phyloP scores from a whole-genome alignment of 108 stramenopile species.

The Nitzschia sp. region DNA sequence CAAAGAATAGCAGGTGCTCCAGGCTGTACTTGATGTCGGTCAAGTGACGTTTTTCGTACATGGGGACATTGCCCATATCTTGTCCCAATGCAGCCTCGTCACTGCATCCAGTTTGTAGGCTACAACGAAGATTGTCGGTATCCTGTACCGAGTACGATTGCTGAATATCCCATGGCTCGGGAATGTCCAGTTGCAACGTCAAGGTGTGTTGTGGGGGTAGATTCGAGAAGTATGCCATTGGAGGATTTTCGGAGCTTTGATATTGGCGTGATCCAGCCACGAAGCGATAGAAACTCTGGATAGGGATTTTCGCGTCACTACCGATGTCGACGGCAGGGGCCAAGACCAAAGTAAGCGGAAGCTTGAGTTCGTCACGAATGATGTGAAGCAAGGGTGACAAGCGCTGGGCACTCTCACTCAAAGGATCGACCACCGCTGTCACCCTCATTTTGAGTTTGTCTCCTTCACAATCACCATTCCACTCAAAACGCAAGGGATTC shows the following conservation, averaged over 20 bases:
- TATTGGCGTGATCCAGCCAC: constrained; percentile 67
- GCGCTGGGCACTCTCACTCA: constrained; percentile 86
- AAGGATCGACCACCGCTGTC: constrained; percentile 83
- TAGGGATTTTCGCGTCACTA: constrained; percentile 70
- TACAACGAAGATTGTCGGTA: constrained; percentile 93
- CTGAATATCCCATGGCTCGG: constrained; percentile 96
- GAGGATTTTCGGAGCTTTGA: constrained; percentile 35
- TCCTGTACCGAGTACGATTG: constrained; percentile 83
- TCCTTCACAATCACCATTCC: constrained; percentile 43
- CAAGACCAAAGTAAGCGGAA: constrained; percentile 67
- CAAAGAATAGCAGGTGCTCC: constrained; percentile 84
- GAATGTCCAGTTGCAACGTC: constrained; percentile 93
- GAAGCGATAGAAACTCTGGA: constrained; percentile 93
- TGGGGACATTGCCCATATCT: neutral
- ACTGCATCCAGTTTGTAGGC: constrained; percentile 62
- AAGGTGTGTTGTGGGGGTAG: constrained; percentile 88
- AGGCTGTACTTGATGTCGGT: constrained; percentile 85
- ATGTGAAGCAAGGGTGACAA: constrained; percentile 72
- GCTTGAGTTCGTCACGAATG: constrained; percentile 75
- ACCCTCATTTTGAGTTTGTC: constrained; percentile 36
- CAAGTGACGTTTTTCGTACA: constrained; percentile 29
- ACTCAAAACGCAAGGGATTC: constrained; percentile 62
- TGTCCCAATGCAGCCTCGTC: constrained; percentile 45
- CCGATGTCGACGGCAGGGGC: constrained; percentile 59
- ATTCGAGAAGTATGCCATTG: constrained; percentile 73